Base-by-base conservation (phyloP, 495 filamentous ascomycete genomes). In the Xylaria sp. region DNA sequence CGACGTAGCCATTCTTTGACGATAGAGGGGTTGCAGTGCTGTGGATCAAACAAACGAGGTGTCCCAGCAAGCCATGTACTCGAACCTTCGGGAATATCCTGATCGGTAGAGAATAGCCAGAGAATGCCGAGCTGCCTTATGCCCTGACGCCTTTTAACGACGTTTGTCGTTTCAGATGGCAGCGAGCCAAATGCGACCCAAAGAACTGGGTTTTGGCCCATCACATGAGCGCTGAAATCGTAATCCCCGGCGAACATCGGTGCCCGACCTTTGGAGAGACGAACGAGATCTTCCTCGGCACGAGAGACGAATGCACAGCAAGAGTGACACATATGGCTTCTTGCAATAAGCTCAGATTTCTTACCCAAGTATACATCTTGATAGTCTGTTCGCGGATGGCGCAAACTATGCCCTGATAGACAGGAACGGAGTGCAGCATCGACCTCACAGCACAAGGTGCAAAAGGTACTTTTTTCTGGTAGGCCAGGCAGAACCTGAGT, bases 331-430 rank as follows among this genome's bases (percentile, higher is more conserved):
- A 12, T 2, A 6, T 11, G 6, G 24, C 29, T 37, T 59, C 55
- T 59, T 4, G 24, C 55, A 59, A 59, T 11, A 6, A 59, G 55
- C 26, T 59, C 55, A 31, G 55, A 59, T 59, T 59, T 59, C 17
- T 59, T 59, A 59, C 55, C 55, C 7, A 59, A 19, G 29, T 59
- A 59, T 5, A 59, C 7, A 17, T 59, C 55, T 59, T 26, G 12
- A 37, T 3, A 1, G 15, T n/a, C 31, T 35, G 26, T 3, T n/a
- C 0, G 29, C 11, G 5, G 15, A 37, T 35, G 15, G n/a, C 14
- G 2, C 8, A 37, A 37, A 8, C 35, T 3, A 37, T 8, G 35
- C 35, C 35, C 35, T 8, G 31, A 59, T 59, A 2, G 5, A n/a
- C 15, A 15, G 31, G 55, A 33, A 19, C 55, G 55, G 1, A 59